A percentile compares a stretch with the other conserved stretches of the same genome.
Evolutionary conservation across 805 yeast genomes (phyloP).

Genomic region (Candida xyloterini): DNA sequence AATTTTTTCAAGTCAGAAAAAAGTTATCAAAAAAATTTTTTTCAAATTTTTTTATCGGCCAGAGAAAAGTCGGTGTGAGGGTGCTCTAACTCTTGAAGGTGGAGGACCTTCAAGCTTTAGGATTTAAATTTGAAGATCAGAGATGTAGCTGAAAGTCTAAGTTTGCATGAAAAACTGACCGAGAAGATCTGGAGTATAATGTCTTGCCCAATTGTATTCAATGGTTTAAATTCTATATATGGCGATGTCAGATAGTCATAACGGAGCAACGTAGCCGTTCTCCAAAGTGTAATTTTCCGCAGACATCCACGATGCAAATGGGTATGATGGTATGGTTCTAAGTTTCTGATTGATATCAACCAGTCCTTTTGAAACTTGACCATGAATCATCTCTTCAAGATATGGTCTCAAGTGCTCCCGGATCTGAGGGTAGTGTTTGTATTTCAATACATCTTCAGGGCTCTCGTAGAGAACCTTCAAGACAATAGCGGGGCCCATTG

Average conservation of each 20-base stretch:
- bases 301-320: constrained; percentile 24
- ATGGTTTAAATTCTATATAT: too few relatives aligned
- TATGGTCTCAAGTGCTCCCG: constrained; percentile 42
- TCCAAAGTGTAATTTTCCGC: constrained; percentile 4
- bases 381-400: constrained; percentile 38
- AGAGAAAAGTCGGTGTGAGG: constrained; percentile 3
- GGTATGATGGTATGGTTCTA: constrained; percentile 21
- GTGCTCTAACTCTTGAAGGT: not conserved
- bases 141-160: not conserved
- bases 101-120: too few relatives aligned
- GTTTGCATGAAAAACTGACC: not conserved
- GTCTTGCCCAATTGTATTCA: not conserved
- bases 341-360: constrained; percentile 32
- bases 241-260: too few relatives aligned
- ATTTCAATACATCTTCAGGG: constrained; percentile 44
- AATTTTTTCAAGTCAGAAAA: constrained; percentile 6
- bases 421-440: constrained; percentile 41
- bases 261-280: constrained; percentile 11
- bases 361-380: constrained; percentile 39
- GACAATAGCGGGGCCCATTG: constrained; percentile 42
- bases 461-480: constrained; percentile 44
- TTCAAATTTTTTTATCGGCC: constrained; percentile 11
- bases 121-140: too few relatives aligned
- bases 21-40: constrained; percentile 2
- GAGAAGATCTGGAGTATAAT: not conserved